Percentiles rank a stretch among this genome's conserved stretches.
phyloP scores from a whole-genome alignment of 768 basidiomycete species.

The Rickenella mellea region DNA sequence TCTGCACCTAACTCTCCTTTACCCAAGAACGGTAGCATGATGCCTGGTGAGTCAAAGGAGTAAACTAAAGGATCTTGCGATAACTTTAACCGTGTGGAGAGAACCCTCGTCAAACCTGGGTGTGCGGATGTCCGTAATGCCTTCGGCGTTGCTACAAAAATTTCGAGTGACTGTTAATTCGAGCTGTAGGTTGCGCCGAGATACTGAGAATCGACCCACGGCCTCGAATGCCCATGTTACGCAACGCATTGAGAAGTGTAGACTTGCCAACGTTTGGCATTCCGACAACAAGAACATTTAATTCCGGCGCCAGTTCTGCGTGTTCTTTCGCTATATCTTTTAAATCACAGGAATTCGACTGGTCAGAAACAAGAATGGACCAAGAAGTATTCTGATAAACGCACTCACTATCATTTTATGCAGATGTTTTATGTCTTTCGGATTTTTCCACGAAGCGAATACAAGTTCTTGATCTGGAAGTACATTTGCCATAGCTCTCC shows the following conservation, averaged over 20 bases:
- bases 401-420: slow-evolving; percentile 66
- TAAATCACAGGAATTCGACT: no score
- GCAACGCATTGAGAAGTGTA: slow-evolving; percentile 81
- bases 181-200: neutral
- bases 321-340: slow-evolving; percentile 62
- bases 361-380: neutral
- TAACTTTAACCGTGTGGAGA: slow-evolving; percentile 85
- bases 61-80: slow-evolving; percentile 76
- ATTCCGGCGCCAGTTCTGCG: slow-evolving; percentile 54
- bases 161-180: neutral
- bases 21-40: slow-evolving; percentile 94
- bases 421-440: slow-evolving; percentile 53
- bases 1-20: slow-evolving; percentile 80
- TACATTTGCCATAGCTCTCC: slow-evolving; percentile 56
- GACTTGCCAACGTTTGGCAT: slow-evolving; percentile 99
- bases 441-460: slow-evolving; percentile 65
- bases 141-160: slow-evolving; percentile 61
- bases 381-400: slow-evolving; percentile 21
- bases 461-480: slow-evolving; percentile 62
- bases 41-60: slow-evolving; percentile 92
- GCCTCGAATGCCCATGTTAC: slow-evolving; percentile 79
- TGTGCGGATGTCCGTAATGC: slow-evolving; percentile 82
- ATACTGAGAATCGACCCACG: slow-evolving; percentile 42
- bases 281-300: slow-evolving; percentile 89
- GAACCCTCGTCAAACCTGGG: slow-evolving; percentile 81